phyloP scores from a whole-genome alignment of 2,329 filamentous ascomycete genomes.

The Penicillium aurantiogriseum region DNA sequence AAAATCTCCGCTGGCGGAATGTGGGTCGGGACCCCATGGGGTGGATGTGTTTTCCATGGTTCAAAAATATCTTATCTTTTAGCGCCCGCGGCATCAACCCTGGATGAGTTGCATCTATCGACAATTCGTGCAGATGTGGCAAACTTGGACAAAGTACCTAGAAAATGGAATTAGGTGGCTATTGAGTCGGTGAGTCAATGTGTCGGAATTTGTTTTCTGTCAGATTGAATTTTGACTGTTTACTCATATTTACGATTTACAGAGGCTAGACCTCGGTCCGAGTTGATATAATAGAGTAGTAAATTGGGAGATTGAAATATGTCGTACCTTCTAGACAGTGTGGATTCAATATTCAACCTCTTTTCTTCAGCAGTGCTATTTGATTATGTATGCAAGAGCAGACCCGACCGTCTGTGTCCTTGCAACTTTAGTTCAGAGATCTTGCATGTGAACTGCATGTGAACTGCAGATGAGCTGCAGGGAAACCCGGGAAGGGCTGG shows the following conservation, averaged over 20 bases:
- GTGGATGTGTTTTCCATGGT: slow-evolving; percentile 2
- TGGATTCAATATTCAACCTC: background rate
- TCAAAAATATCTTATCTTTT: background rate
- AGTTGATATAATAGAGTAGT: background rate
- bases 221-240: background rate
- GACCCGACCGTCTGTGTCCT: slow-evolving; percentile 13
- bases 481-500: slow-evolving; percentile 13
- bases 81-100: background rate
- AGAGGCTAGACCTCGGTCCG: background rate
- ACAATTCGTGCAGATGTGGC: background rate
- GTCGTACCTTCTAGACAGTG: background rate
- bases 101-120: background rate
- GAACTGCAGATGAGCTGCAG: slow-evolving; percentile 13
- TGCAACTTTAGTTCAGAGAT: slow-evolving; percentile 16
- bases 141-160: background rate
- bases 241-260: background rate
- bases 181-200: slow-evolving; percentile 4
- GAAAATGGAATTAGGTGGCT: background rate
- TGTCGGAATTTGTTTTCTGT: background rate
- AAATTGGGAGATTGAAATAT: background rate
- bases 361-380: background rate
- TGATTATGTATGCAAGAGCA: slow-evolving; percentile 5
- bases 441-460: slow-evolving; percentile 19
- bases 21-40: slow-evolving; percentile 11
- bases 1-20: slow-evolving; percentile 1